Conservation (phyloP, 257 asterid genomes). For the Anisodus acutangulus region DNA sequence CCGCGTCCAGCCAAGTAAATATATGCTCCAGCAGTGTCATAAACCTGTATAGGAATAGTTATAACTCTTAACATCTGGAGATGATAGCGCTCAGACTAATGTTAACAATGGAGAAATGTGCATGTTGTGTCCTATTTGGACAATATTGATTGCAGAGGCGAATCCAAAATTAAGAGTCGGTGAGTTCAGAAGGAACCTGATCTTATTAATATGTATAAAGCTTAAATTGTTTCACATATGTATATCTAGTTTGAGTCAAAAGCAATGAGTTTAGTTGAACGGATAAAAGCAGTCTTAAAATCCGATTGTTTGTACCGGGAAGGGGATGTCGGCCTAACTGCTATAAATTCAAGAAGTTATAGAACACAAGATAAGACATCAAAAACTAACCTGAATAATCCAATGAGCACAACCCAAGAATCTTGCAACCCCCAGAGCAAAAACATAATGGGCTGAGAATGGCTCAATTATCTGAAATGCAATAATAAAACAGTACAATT, state of each 20-base stretch:
- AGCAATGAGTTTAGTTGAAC: background rate
- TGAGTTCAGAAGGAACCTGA: background rate
- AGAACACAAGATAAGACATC: background rate
- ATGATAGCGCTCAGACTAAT: background rate
- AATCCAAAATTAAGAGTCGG: background rate
- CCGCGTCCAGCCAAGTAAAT: slow-evolving; percentile 64
- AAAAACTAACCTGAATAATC: slow-evolving; percentile 74
- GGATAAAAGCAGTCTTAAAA: background rate
- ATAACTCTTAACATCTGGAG: background rate
- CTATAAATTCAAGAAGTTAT: background rate
- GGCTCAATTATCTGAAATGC: slow-evolving; percentile 81
- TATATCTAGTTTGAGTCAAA: background rate
- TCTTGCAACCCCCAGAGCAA: slow-evolving; percentile 85
- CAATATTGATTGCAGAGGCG: background rate
- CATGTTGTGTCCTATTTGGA: background rate
- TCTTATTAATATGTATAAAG: background rate
- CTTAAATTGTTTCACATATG: background rate
- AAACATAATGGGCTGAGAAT: slow-evolving; percentile 87
- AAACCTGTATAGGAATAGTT: slow-evolving; percentile 48
- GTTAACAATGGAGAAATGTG: background rate
- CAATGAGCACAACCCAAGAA: slow-evolving; percentile 91
- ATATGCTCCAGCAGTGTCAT: slow-evolving; percentile 66
- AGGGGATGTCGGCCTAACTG: background rate
- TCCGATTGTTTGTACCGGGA: background rate
- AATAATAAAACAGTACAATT: background rate